Evolutionary conservation across 768 basidiomycete species (phyloP).

Genomic region (Pilatotrama ljubarskyi): DNA sequence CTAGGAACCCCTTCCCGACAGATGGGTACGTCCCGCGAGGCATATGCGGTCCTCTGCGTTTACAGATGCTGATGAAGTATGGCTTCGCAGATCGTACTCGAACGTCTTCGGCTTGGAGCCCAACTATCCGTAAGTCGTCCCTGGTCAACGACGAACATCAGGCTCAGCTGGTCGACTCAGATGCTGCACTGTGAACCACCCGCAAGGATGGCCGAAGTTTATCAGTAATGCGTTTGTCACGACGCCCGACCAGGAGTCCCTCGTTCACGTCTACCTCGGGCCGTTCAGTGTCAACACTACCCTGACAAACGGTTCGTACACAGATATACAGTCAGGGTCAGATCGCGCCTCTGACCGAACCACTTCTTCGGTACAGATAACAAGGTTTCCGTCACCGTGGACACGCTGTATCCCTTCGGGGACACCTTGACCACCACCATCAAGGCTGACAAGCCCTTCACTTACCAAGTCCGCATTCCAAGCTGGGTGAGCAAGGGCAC

Average conservation of each 20-base stretch:
- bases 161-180: constrained; percentile 21
- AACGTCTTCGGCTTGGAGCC: constrained; percentile 53
- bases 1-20: constrained; percentile 52
- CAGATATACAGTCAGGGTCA: too few relatives aligned
- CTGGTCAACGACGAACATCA: too few relatives aligned
- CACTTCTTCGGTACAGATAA: constrained; percentile 34
- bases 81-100: constrained; percentile 40
- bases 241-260: constrained; percentile 42
- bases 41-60: not conserved
- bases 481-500: constrained; percentile 50
- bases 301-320: constrained; percentile 36
- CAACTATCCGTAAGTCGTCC: constrained; percentile 44
- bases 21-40: constrained; percentile 41
- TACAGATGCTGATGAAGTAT: not conserved
- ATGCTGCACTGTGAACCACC: constrained; percentile 54
- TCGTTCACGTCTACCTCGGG: constrained; percentile 50
- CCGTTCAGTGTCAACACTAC: constrained; percentile 45
- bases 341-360: not conserved
- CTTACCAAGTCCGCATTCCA: constrained; percentile 50
- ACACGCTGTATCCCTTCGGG: constrained; percentile 52
- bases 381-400: constrained; percentile 42
- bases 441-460: constrained; percentile 43
- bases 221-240: constrained; percentile 52
- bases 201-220: constrained; percentile 57
- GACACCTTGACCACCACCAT: constrained; percentile 47